Percentiles rank a stretch among this genome's conserved stretches.
Conservation (phyloP, 192 early-diverging fungal species). For the Rhizophagus prolifer region DNA sequence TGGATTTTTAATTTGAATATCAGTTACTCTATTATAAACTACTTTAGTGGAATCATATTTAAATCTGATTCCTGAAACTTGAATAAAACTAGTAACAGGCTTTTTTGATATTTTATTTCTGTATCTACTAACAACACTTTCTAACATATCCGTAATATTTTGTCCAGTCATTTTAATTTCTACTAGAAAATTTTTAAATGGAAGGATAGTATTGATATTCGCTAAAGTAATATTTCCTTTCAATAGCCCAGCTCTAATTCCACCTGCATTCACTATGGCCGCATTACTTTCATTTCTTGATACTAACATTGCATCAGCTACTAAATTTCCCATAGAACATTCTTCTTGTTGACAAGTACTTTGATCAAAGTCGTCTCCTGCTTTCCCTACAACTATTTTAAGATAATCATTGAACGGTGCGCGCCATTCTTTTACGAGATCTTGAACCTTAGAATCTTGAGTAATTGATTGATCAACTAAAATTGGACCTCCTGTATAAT, state of each 20-base stretch:
- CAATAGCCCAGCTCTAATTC: constrained; percentile 57
- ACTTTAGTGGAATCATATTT: constrained; percentile 35
- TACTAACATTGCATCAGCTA: constrained; percentile 65
- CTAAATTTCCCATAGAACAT: constrained; percentile 62
- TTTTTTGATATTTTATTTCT: constrained; percentile 33
- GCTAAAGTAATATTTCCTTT: constrained; percentile 58
- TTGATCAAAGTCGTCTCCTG: constrained; percentile 44
- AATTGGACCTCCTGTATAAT: constrained; percentile 59
- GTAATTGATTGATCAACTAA: constrained; percentile 53
- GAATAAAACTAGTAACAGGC: constrained; percentile 52
- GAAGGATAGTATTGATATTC: constrained; percentile 56
- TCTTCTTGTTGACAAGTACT: constrained; percentile 46
- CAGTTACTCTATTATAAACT: constrained; percentile 3
- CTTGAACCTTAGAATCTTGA: constrained; percentile 43
- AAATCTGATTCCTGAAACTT: constrained; percentile 61
- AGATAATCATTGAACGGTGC: constrained; percentile 48
- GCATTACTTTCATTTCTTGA: constrained; percentile 19
- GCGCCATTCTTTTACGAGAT: constrained; percentile 46
- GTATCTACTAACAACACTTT: constrained; percentile 38
- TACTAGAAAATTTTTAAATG: constrained; percentile 63
- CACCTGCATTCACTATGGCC: constrained; percentile 62
- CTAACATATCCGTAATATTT: constrained; percentile 52
- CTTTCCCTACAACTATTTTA: constrained; percentile 43
- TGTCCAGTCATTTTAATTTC: constrained; percentile 51
- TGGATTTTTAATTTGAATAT: constrained; percentile 29